A percentile compares a stretch with the other conserved stretches of the same genome.
phyloP scores from a whole-genome alignment of 2,329 filamentous ascomycete species.

The Epichloe gansuensis region DNA sequence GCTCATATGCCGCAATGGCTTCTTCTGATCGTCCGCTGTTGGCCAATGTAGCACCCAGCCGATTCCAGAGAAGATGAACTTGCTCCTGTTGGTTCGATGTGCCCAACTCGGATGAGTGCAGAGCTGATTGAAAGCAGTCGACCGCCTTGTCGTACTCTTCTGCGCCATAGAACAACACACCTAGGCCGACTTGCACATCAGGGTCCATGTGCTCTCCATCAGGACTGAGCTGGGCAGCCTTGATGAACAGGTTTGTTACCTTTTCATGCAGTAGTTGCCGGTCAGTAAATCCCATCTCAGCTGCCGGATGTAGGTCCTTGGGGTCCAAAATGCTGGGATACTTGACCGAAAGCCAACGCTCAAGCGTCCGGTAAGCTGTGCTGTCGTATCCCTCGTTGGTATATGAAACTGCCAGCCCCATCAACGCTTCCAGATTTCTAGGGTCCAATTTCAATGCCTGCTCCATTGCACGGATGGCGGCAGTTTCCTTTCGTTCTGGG shows the following conservation, averaged over 20 bases:
- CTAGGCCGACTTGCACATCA: constrained; percentile 92
- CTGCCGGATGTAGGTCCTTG: constrained; percentile 56
- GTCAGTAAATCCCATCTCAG: constrained; percentile 91
- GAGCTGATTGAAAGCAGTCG: constrained; percentile 89
- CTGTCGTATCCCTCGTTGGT: constrained; percentile 98
- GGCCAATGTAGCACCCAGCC: constrained; percentile 86
- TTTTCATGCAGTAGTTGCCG: constrained; percentile 79
- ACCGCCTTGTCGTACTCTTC: constrained; percentile 98
- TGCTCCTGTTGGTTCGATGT: constrained; percentile 74
- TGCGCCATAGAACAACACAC: constrained; percentile 92
- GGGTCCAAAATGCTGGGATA: constrained; percentile 74
- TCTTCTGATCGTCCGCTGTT: constrained; percentile 91
- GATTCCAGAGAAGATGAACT: constrained; percentile 92
- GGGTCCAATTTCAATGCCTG: constrained; percentile 81
- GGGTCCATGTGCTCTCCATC: constrained; percentile 94
- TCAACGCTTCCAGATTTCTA: constrained; percentile 75
- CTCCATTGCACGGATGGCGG: constrained; percentile 86
- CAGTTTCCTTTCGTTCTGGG: constrained; percentile 98
- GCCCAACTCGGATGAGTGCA: constrained; percentile 75
- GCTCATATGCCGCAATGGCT: constrained; percentile 92
- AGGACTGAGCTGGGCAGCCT: constrained; percentile 82
- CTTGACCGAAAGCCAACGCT: constrained; percentile 92
- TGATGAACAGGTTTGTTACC: constrained; percentile 82
- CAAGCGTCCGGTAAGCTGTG: constrained; percentile 88
- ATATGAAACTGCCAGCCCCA: constrained; percentile 93